A percentile compares a stretch with the other conserved stretches of the same genome.
Evolutionary conservation across 2,329 filamentous ascomycete species (phyloP).

Genomic region (Hortaea werneckii): DNA sequence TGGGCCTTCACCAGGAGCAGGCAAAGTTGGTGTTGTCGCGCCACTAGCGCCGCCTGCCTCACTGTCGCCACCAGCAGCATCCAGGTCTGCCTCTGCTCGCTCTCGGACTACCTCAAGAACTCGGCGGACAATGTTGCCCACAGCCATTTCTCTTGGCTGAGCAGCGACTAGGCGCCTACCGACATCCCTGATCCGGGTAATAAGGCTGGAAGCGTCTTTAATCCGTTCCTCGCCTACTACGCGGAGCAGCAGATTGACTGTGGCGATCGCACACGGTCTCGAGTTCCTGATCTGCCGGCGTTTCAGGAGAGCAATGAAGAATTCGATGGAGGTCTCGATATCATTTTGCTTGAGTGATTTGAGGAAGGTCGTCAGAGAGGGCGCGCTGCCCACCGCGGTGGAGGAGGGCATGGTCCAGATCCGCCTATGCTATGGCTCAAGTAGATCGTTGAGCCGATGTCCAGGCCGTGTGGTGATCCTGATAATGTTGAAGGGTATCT

Average conservation of each 20-base stretch:
- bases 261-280: slow-evolving; percentile 81
- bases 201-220: slow-evolving; percentile 64
- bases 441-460: background rate
- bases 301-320: slow-evolving; percentile 76
- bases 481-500: background rate
- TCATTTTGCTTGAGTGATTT: slow-evolving; percentile 65
- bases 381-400: slow-evolving; percentile 48
- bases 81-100: slow-evolving; percentile 70
- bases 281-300: slow-evolving; percentile 81
- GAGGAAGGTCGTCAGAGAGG: slow-evolving; percentile 67
- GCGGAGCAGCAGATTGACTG: slow-evolving; percentile 75
- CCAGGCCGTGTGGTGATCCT: background rate
- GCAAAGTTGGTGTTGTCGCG: too few species aligned
- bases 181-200: slow-evolving; percentile 68
- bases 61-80: slow-evolving; percentile 37
- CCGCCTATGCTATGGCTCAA: background rate
- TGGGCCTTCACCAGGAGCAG: slow-evolving; percentile 13
- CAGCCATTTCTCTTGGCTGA: slow-evolving; percentile 80
- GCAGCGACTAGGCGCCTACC: slow-evolving; percentile 70
- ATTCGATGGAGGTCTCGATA: slow-evolving; percentile 74
- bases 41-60: too few species aligned
- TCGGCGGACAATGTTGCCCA: slow-evolving; percentile 87
- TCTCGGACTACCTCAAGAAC: slow-evolving; percentile 86
- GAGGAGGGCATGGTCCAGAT: slow-evolving; percentile 45
- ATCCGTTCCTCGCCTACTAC: slow-evolving; percentile 76